Percentiles rank a stretch among this genome's conserved stretches.
These are phyloP conservation scores for Phialophora chinensis DNA, from an alignment of 2,329 filamentous ascomycete species.

Conservation along the genomic window DNA sequence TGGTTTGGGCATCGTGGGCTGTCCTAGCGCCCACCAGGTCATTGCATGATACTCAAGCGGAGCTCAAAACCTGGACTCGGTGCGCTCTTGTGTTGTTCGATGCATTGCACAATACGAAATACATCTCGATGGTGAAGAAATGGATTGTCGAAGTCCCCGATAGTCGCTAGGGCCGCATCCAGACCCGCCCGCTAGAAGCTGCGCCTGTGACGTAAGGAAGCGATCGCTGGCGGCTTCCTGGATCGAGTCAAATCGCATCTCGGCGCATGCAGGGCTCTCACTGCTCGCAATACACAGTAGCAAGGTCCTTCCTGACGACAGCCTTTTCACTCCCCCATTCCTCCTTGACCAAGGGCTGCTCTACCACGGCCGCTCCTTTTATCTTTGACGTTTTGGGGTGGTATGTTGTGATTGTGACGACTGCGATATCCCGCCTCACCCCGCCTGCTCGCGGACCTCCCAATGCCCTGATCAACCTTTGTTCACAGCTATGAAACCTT, in stretches of 20 bases:
- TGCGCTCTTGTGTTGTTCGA: neutral
- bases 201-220: neutral
- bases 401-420: neutral
- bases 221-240: neutral
- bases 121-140: neutral
- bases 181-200: too few species aligned
- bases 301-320: neutral
- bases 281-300: neutral
- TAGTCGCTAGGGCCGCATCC: neutral
- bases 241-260: neutral
- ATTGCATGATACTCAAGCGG: neutral
- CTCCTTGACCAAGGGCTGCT: neutral
- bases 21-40: neutral
- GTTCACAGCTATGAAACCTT: slow-evolving; percentile 36
- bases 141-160: neutral
- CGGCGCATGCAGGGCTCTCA: neutral
- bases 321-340: neutral
- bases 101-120: neutral
- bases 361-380: neutral
- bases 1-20: neutral
- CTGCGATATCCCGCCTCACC: slow-evolving; percentile 2
- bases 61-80: neutral
- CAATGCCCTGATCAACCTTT: slow-evolving; percentile 12
- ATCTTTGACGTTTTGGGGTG: neutral
- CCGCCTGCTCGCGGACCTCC: slow-evolving; percentile 6